Conservation (phyloP, 495 filamentous ascomycete genomes). For the Penicillium macrosclerotiorum region DNA sequence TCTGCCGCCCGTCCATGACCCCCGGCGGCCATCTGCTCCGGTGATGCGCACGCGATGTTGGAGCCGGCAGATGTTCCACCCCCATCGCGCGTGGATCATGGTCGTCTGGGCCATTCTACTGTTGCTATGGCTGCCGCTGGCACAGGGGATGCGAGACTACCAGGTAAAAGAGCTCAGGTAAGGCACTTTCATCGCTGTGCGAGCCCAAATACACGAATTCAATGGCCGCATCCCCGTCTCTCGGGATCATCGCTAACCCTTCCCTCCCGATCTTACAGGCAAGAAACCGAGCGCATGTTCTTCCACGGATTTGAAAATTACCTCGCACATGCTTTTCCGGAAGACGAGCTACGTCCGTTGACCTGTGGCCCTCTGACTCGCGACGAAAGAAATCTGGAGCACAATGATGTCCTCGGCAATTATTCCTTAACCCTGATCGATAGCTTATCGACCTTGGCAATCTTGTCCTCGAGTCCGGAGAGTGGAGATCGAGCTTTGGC, state of each 20-base stretch:
- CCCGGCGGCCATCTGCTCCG: conserved; percentile 22
- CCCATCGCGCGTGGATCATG: conserved; percentile 37
- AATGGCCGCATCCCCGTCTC: not conserved
- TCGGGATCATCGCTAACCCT: conserved; percentile 9
- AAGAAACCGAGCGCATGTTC: conserved; percentile 88
- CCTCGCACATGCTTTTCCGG: conserved; percentile 89
- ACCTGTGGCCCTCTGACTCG: conserved; percentile 80
- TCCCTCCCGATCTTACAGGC: conserved; percentile 34
- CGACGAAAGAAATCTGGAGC: conserved; percentile 76
- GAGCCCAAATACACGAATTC: not conserved
- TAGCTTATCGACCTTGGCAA: conserved; percentile 88
- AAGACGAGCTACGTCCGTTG: conserved; percentile 91
- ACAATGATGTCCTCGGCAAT: conserved; percentile 95
- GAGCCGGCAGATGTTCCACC: conserved; percentile 38
- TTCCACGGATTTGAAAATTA: conserved; percentile 98
- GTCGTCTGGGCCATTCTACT: conserved; percentile 39
- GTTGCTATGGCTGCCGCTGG: conserved; percentile 39
- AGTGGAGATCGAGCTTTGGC: conserved; percentile 58
- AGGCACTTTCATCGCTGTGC: not conserved
- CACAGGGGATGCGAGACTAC: conserved; percentile 40
- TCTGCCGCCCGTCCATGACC: conserved; percentile 28
- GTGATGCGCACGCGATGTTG: conserved; percentile 49
- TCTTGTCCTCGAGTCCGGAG: conserved; percentile 72
- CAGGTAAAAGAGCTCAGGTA: conserved; percentile 45
- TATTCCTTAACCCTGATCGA: conserved; percentile 95